Evolutionary conservation across 148 eudicot species (phyloP).

Genomic region (Spergularia marina): DNA sequence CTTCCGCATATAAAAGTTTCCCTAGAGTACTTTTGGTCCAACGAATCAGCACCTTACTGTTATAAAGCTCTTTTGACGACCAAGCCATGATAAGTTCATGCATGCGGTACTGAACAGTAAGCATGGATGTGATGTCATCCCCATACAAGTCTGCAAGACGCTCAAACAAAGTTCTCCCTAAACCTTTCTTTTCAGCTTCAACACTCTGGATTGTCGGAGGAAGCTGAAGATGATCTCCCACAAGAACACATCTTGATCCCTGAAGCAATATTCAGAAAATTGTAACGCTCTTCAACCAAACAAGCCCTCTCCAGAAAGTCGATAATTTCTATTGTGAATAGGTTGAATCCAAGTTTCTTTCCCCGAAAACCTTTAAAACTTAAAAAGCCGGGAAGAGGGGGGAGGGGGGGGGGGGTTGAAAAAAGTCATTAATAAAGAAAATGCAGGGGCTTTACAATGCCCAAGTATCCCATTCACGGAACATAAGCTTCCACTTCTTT

Average conservation of each 20-base stretch:
- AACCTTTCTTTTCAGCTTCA: slow-evolving; percentile 95
- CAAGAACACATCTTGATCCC: slow-evolving; percentile 90
- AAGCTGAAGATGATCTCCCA: slow-evolving; percentile 91
- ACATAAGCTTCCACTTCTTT: too few relatives aligned
- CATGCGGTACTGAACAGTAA: slow-evolving; percentile 99
- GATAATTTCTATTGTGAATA: too few relatives aligned
- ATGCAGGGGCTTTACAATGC: too few relatives aligned
- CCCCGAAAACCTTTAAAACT: too few relatives aligned
- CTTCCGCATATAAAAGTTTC: not conserved
- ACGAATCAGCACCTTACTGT: slow-evolving; percentile 62
- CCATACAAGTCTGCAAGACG: slow-evolving; percentile 93
- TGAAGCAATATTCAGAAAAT: slow-evolving; percentile 26
- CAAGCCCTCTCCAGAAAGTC: not conserved
- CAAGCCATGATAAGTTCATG: slow-evolving; percentile 91
- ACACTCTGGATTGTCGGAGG: slow-evolving; percentile 93
- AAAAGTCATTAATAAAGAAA: too few relatives aligned
- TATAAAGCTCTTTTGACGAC: slow-evolving; percentile 90
- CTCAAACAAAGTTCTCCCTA: slow-evolving; percentile 90
- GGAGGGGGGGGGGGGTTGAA: too few relatives aligned
- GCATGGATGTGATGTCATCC: slow-evolving; percentile 85
- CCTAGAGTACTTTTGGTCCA: not conserved
- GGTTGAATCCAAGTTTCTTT: too few relatives aligned
- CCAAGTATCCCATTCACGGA: too few relatives aligned
- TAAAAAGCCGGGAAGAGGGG: too few relatives aligned
- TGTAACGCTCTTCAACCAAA: not conserved